Evolutionary conservation across 805 yeast genomes (phyloP).

Genomic region (Lipomyces yamadae): DNA sequence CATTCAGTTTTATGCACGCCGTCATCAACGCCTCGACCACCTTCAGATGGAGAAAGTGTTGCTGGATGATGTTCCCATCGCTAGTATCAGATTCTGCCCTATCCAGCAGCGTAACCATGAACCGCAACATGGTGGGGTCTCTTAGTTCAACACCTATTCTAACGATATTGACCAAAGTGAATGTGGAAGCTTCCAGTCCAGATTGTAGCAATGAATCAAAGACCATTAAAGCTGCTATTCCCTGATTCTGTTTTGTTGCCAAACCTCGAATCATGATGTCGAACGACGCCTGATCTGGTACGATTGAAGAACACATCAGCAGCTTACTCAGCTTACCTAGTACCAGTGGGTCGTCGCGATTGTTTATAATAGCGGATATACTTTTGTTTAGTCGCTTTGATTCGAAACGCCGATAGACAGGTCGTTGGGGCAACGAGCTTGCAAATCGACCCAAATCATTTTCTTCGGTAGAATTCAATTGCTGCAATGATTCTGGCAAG

Average conservation of each 20-base stretch:
- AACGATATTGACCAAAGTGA: constrained; percentile 15
- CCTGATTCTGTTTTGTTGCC: constrained; percentile 18
- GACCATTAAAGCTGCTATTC: constrained; percentile 26
- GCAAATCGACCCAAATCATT: not conserved
- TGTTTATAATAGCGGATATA: not conserved
- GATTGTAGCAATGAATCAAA: constrained; percentile 25
- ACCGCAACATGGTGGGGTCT: constrained; percentile 15
- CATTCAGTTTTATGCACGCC: constrained; percentile 22
- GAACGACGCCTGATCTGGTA: constrained; percentile 40
- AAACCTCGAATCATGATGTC: constrained; percentile 40
- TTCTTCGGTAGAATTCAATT: not conserved
- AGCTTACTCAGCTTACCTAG: constrained; percentile 31
- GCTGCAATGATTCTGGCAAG: not conserved
- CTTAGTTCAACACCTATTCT: constrained; percentile 12
- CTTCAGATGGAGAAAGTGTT: constrained; percentile 15
- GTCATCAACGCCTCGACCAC: constrained; percentile 21
- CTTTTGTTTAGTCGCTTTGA: not conserved
- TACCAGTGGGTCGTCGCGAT: constrained; percentile 2
- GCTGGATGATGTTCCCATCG: constrained; percentile 10
- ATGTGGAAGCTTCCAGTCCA: constrained; percentile 25
- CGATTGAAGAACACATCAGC: constrained; percentile 36
- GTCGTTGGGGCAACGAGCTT: constrained; percentile 1
- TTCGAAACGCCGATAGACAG: not conserved
- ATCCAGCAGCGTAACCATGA: constrained; percentile 14
- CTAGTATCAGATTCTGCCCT: constrained; percentile 5